Percentiles rank a stretch among this genome's conserved stretches.
Conservation (phyloP, 352 stramenopile genomes). For the Globisporangium perplexum region DNA sequence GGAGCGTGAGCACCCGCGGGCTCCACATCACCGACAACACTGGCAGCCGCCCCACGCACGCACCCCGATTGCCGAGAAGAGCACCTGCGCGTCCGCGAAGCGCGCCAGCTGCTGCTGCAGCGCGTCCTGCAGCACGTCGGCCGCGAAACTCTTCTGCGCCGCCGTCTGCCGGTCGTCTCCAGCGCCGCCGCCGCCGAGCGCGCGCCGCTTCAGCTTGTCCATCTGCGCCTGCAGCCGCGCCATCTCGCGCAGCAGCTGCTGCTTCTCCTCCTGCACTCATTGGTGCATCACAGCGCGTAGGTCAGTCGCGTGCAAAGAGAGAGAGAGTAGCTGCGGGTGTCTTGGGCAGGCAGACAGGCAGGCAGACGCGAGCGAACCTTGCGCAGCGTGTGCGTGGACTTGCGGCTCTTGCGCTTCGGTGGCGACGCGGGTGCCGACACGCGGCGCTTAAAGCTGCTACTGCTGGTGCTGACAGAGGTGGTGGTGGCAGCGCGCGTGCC, state of each 20-base stretch:
- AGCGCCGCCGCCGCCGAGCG: constrained; percentile 5
- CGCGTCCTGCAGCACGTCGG: constrained; percentile 12
- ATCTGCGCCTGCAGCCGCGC: constrained; percentile 25
- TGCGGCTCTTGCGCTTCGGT: constrained; percentile 6
- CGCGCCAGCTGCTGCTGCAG: constrained; percentile 22
- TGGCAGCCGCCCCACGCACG: too few species aligned
- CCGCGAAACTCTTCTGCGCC: not conserved
- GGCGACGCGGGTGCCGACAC: not conserved
- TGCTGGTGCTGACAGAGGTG: not conserved
- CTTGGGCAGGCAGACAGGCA: too few species aligned
- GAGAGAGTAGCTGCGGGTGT: too few species aligned
- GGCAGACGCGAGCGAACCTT: too few species aligned
- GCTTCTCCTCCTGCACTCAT: constrained; percentile 24
- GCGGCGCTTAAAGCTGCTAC: too few species aligned
- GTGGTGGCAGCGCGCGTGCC: not conserved
- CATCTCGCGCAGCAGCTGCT: constrained; percentile 23
- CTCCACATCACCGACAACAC: not conserved
- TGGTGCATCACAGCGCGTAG: too few species aligned
- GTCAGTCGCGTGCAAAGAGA: constrained; percentile 13
- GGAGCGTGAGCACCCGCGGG: too few species aligned
- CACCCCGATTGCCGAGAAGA: constrained; percentile 21
- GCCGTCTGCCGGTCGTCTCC: not conserved
- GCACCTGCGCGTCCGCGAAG: constrained; percentile 19
- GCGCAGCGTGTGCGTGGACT: constrained; percentile 12
- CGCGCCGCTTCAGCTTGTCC: constrained; percentile 27